Evolutionary conservation across 148 eudicot genomes (phyloP), one percentile per base, ranked within the genome.

Genomic region (Camellia granthamiana): DNA sequence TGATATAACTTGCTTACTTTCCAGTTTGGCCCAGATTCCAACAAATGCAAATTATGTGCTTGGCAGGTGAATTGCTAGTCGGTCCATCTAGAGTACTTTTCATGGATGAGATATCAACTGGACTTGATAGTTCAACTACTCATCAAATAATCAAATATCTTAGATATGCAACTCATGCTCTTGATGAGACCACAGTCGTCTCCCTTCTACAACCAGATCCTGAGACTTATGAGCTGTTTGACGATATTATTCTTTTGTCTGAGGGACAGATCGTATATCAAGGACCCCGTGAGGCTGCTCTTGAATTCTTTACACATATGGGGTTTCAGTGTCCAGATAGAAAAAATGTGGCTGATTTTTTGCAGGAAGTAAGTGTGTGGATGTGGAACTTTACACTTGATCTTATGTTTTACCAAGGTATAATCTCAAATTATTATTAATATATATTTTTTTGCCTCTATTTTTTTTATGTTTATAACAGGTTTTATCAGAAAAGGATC

Each of bases 181-280:
- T 93, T 54, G 89, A 93, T 73, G 91, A 88, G 18, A 96, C 97
- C 72, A 91, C 95, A 16, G 77, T 96, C 52, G 75, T 96, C 80
- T 96, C 99, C 61, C 89, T 96, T 77, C 89, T 93, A 82, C 99
- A 96, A 72, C 99, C 98, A 30, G 99, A 91, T 84, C 99, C 98
- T 44, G 97, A 96, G 88, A 93, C 94, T 58, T 96, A 82, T 59
- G 91, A 90, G 79, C 82, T 96, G 63, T 96, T 96, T 81, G 99
- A 96, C 84, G 99, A 93, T 84, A 81, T 93, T 58, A 89, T 96
- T 81, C 90, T 96, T 77, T 69, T 96, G 71, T 79, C 89, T 52
- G 98, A 96, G 88, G 98, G 99, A 38, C 94, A 91, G 79, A 91
- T 96, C 83, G 97, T 96, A 75, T 96, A 96, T 90, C 99, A 96